Evolutionary conservation across 225 moss, liverwort and hornwort genomes (phyloP).

Genomic region (Physcomitrellopsis africana): DNA sequence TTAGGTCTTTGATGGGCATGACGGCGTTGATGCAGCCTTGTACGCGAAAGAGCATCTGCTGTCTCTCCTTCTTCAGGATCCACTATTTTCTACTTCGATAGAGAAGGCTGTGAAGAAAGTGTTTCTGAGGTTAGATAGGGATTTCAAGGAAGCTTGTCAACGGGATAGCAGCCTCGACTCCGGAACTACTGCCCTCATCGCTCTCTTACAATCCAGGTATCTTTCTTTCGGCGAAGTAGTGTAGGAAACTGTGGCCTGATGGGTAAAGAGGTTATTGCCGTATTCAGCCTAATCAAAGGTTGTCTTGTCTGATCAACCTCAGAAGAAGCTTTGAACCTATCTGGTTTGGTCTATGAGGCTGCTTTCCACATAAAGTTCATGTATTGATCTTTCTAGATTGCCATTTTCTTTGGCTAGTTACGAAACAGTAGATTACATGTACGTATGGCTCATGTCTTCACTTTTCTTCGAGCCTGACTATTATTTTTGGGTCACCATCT

Average conservation of each 20-base stretch:
- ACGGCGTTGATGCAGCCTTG: slow-evolving; percentile 75
- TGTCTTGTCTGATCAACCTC: background rate
- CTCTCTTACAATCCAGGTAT: slow-evolving; percentile 80
- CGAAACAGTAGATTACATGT: background rate
- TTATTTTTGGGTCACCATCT: background rate
- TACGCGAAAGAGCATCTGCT: slow-evolving; percentile 78
- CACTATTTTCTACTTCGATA: slow-evolving; percentile 59
- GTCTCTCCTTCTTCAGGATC: slow-evolving; percentile 73
- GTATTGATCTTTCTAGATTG: background rate
- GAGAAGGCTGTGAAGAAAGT: slow-evolving; percentile 75
- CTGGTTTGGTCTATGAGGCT: slow-evolving; percentile 5
- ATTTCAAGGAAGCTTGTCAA: slow-evolving; percentile 56
- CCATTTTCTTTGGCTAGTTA: background rate
- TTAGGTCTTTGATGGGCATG: slow-evolving; percentile 96
- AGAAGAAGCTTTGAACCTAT: no score
- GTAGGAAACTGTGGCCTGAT: background rate
- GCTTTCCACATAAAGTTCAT: background rate
- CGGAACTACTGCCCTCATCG: slow-evolving; percentile 87
- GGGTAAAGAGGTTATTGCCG: no score
- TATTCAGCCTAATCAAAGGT: background rate
- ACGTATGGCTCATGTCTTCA: background rate
- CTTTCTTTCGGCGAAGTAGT: background rate
- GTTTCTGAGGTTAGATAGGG: slow-evolving; percentile 75
- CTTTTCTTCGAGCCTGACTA: background rate
- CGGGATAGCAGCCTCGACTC: slow-evolving; percentile 53